phyloP scores from a whole-genome alignment of 2,329 filamentous ascomycete genomes.

The Diaporthe aspalathi region DNA sequence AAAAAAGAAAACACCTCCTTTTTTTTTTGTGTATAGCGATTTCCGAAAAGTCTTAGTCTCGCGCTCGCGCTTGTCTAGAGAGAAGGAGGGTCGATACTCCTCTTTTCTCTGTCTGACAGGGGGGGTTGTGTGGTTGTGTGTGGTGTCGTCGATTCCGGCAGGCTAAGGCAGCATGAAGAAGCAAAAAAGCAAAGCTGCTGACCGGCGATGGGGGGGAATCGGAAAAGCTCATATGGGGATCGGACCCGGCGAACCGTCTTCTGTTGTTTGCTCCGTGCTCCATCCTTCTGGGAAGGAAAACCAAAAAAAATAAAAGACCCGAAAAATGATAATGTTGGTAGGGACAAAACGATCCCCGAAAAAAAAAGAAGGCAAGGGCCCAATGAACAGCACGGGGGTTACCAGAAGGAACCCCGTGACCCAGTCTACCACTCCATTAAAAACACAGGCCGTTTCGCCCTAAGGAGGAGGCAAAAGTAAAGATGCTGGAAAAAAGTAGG shows the following conservation, averaged over 20 bases:
- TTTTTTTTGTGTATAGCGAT: slow-evolving; percentile 2
- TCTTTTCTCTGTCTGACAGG: slow-evolving; percentile 8
- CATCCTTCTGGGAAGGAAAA: slow-evolving; percentile 17
- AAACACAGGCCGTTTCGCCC: slow-evolving; percentile 28
- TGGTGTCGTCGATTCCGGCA: neutral
- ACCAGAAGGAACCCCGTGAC: slow-evolving; percentile 4
- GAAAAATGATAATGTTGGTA: neutral
- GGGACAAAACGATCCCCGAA: slow-evolving; percentile 7
- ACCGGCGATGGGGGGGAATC: slow-evolving; percentile 19
- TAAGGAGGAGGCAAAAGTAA: neutral
- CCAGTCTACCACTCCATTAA: slow-evolving; percentile 28
- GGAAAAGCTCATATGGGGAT: slow-evolving; percentile 21
- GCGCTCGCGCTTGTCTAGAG: neutral
- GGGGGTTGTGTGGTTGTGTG: neutral
- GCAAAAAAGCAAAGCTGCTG: slow-evolving; percentile 27
- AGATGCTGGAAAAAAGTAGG: slow-evolving; percentile 18
- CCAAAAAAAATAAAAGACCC: neutral
- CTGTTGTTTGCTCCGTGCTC: slow-evolving; percentile 36
- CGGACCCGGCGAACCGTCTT: slow-evolving; percentile 39
- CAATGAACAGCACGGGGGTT: neutral
- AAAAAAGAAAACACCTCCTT: neutral
- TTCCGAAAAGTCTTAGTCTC: slow-evolving; percentile 9
- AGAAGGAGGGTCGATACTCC: neutral
- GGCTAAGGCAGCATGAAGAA: slow-evolving; percentile 19
- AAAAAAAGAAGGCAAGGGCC: neutral